Base-by-base conservation (phyloP, 2,329 filamentous ascomycete species). In the Fusarium vanettenii region DNA sequence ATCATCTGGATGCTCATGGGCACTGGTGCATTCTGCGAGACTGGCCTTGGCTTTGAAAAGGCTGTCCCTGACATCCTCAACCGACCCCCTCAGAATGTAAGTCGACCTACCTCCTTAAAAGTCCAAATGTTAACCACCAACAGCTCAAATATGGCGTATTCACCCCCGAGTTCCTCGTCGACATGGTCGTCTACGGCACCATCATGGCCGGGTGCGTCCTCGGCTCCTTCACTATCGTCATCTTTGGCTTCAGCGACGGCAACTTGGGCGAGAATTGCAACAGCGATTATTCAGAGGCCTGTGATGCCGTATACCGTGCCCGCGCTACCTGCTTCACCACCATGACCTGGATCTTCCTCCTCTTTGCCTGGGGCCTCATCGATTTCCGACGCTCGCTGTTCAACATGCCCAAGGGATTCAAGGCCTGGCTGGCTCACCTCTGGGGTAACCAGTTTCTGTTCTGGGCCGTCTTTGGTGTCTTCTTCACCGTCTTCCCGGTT, bases 1-100 rank as follows among this genome's bases (percentile, higher is more conserved):
- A 93, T 94, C 71, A 86, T 94, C 20, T 94, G 91, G 91, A 91
- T 94, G 79, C 92, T 94, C 77, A 92, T 94, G 88, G 89, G 93
- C 63, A 94, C 92, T 0, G 92, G 90, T 48, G 90, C 89, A 0
- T 87, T 94, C 71, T 91, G 91, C 3, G 92, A 93, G 76, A 93
- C 93, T 85, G 92, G 92, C 48, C 86, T 94, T 4, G 92, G 92
- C 5, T 92, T 93, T 82, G 92, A 94, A 81, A 84, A 87, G 43
- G 92, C 92, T 0, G 89, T 89, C 0, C 88, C 91, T 0, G 92
- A 94, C 79, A 90, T 94, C 72, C 89, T 94, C 81, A 80, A 86
- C 50, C 87, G 92, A 0, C 91, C 91, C 6, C 92, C 92, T n/a
- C 68, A 76, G 18, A 56, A 71, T 22, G 73, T 72, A 55, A 52